Percentiles rank a stretch among this genome's conserved stretches.
Evolutionary conservation across 441 rosid species (phyloP).

Genomic region (Daphne laureola): DNA sequence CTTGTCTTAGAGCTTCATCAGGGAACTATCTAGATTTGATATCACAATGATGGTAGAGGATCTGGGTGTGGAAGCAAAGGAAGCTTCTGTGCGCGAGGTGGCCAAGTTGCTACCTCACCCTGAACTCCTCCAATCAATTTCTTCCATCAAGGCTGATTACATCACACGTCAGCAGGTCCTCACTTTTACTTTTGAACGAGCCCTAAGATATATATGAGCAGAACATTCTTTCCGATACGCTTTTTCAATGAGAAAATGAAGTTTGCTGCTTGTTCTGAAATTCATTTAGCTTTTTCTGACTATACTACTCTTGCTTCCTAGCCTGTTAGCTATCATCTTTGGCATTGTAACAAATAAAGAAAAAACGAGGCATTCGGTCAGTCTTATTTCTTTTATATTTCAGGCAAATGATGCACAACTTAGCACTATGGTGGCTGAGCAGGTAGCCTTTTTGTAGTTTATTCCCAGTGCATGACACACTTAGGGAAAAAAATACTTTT

Average conservation of each 20-base stretch:
- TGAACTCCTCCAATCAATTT: constrained; percentile 46
- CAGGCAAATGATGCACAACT: constrained; percentile 96
- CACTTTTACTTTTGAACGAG: constrained; percentile 3
- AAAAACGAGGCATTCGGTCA: too few species aligned
- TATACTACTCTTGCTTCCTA: too few species aligned
- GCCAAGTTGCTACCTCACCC: constrained; percentile 58
- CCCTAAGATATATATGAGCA: too few species aligned
- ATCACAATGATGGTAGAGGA: constrained; percentile 32
- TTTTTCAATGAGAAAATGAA: not conserved
- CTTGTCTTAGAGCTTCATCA: too few species aligned
- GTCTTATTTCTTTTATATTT: too few species aligned
- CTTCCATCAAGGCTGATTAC: constrained; percentile 59
- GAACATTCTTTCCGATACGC: too few species aligned
- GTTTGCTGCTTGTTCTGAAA: constrained; percentile 5
- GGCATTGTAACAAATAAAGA: too few species aligned
- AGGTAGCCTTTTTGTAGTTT: constrained; percentile 27
- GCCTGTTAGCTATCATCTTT: too few species aligned
- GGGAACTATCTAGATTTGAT: too few species aligned
- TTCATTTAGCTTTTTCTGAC: too few species aligned
- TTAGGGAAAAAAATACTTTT: not conserved
- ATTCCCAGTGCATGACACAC: too few species aligned
- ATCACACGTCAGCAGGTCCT: constrained; percentile 59
- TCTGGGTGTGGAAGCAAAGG: constrained; percentile 69
- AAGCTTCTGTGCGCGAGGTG: constrained; percentile 60
- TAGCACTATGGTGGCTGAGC: constrained; percentile 95